A percentile compares a stretch with the other conserved stretches of the same genome.
Conservation (phyloP, 2,329 filamentous ascomycete genomes). For the Cercospora sp. region DNA sequence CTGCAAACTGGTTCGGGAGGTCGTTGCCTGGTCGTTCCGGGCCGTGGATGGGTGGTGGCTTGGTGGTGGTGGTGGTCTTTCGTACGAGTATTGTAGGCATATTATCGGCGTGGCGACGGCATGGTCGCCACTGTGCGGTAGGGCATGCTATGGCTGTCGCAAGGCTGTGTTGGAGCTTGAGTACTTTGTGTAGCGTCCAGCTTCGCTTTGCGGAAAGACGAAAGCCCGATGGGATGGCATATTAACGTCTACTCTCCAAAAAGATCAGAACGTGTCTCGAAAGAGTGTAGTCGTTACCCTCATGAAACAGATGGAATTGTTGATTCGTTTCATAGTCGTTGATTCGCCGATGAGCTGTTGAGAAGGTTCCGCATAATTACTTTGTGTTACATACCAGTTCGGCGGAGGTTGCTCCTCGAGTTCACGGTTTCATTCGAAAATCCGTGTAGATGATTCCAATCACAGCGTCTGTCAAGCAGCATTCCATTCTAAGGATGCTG, state of each 20-base stretch:
- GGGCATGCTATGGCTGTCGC: not conserved
- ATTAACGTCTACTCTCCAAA: not conserved
- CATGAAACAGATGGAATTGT: not conserved
- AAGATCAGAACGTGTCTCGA: not conserved
- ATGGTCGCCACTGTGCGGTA: conserved; percentile 1
- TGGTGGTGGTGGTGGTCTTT: not conserved
- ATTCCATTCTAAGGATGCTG: too few species aligned
- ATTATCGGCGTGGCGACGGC: not conserved
- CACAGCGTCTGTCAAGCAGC: too few species aligned
- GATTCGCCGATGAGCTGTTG: not conserved
- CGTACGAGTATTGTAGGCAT: not conserved
- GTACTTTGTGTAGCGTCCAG: not conserved
- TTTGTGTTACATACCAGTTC: too few species aligned
- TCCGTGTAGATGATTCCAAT: not conserved
- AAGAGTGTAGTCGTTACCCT: not conserved
- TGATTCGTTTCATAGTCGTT: not conserved
- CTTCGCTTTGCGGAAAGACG: too few species aligned
- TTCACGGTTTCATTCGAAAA: not conserved
- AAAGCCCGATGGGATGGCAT: too few species aligned
- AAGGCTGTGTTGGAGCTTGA: not conserved
- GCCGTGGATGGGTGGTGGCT: not conserved
- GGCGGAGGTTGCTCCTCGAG: too few species aligned
- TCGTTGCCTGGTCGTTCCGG: not conserved
- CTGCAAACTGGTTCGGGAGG: not conserved
- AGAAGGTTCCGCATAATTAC: not conserved